Base-by-base conservation (phyloP, 2,329 filamentous ascomycete species). In the Pseudogymnoascus sp. region DNA sequence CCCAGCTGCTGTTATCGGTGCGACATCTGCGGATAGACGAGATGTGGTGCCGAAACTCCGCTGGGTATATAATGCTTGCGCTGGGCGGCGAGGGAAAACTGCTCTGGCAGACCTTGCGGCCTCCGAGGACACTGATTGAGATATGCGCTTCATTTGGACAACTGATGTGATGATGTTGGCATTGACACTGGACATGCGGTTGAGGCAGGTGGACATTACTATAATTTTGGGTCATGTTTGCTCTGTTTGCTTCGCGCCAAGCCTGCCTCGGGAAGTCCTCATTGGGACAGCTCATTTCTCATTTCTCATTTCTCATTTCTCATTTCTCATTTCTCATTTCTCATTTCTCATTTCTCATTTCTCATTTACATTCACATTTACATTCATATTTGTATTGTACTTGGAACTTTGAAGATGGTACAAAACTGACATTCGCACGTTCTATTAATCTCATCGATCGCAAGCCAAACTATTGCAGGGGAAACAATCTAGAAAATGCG, bases 1-100 rank as follows among this genome's bases (percentile, higher is more conserved):
- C 1, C 85, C 84, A 36, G 82, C 78, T 65, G 82, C 82, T 66
- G 83, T 78, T 66, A 84, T 76, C 46, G 83, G 78, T n/a, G 67
- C 66, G 14, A 73, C 68, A 6, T 68, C 72, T 61, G 72, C 72
- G 2, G 68, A 68, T 23, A 64, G 65, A 21, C 69, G 60, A 28
- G 65, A 50, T 5, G 71, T 69, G 37, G 66, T 69, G 36, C 73
- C 70, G 31, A 73, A 64, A 62, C 64, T 67, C 65, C 69, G 63
- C 42, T 65, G 63, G 12, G 63, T 46, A 34, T 67, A 59, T 50
- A 36, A 56, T 56, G 11, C 7, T 8, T 56, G 50, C 2, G 34
- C 59, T 44, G n/a, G 59, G 28, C 64, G 62, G 23, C 14, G 6
- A 40, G 38, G 36, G 4, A 40, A 60, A 28, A 46, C 62, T 31